Base-by-base conservation (phyloP, 31 red algal species). In the Asparagopsis taxiformis region DNA sequence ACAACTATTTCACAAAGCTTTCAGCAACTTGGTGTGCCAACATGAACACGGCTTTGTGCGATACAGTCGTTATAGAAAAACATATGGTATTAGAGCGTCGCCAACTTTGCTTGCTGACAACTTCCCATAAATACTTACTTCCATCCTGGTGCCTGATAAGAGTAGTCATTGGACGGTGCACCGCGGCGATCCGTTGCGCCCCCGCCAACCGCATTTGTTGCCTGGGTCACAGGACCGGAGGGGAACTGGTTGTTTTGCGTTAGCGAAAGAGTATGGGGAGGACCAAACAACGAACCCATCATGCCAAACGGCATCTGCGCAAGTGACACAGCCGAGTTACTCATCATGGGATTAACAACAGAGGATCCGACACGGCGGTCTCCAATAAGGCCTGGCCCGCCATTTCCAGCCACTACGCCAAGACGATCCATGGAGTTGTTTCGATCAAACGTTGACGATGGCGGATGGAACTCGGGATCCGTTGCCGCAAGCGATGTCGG, bases 381-480 rank as follows among this genome's bases (percentile, higher is more conserved):
- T 33, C 77, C 87, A 70, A 82, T 82, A 3, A 82, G 62, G 22
- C 77, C 87, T 51, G 83, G 83, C 6, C 65, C 65, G 26, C 65
- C 72, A 55, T 65, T 72, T 29, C 72, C 63, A 39, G 56, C 51
- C 9, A 88, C 73, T 48, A 69, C 41, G 37, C 62, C 43, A 25
- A 55, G 65, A 33, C 59, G 38, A 31, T 59, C 63, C 33, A 41
- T 28, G 20, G 71, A 54, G 23, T 60, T 34, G 58, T 28, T 51
- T 39, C 64, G 10, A 34, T 46, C 52, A 21, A 34, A 72, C 19
- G 54, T 7, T 8, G 21, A 26, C 19, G 68, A 26, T 23, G 71
- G 83, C 3, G 83, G 83, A 55, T 78, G 72, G 39, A 88, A 88
- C 30, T 74, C 83, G 3, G 83, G 83, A 76, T 88, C 83, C 33